These are phyloP conservation scores for Pythium volutum DNA, from an alignment of 352 stramenopile genomes.

Conservation along the genomic window DNA sequence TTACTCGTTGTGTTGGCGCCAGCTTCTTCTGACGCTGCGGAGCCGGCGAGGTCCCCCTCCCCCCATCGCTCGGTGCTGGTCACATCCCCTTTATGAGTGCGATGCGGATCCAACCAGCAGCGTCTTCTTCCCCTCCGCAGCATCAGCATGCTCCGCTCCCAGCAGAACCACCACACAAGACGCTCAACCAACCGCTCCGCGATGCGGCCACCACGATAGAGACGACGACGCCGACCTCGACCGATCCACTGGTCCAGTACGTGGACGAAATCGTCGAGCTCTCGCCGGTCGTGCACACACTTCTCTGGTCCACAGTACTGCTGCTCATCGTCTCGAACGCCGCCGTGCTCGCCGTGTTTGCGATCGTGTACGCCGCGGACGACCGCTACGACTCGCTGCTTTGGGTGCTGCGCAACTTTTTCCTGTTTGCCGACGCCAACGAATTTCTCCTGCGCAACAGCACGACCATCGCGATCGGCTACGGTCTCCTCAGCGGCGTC, in stretches of 20 bases:
- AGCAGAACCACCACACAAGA: neutral
- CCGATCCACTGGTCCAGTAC: neutral
- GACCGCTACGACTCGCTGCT: slow-evolving; percentile 8
- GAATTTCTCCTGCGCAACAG: neutral
- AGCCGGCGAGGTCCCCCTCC: too few relatives aligned
- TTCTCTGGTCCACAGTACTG: neutral
- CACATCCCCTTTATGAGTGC: too few relatives aligned
- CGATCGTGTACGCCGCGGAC: slow-evolving; percentile 2
- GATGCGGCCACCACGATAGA: neutral
- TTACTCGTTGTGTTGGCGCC: too few relatives aligned
- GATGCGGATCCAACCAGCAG: neutral
- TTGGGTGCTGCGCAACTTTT: slow-evolving; percentile 4
- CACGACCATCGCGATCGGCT: neutral
- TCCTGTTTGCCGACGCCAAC: neutral
- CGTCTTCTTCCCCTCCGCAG: neutral
- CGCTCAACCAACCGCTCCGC: neutral
- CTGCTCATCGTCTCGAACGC: slow-evolving; percentile 9
- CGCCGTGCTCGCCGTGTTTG: slow-evolving; percentile 5
- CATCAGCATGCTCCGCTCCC: too few relatives aligned
- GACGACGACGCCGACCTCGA: neutral
- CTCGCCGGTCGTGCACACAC: neutral
- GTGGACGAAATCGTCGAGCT: slow-evolving; percentile 4
- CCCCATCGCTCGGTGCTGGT: too few relatives aligned
- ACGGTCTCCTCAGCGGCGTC: neutral
- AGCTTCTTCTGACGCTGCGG: too few relatives aligned